These are phyloP conservation scores for Solanum pennellii DNA, from an alignment of 257 asterid genomes.

Conservation along the genomic window DNA sequence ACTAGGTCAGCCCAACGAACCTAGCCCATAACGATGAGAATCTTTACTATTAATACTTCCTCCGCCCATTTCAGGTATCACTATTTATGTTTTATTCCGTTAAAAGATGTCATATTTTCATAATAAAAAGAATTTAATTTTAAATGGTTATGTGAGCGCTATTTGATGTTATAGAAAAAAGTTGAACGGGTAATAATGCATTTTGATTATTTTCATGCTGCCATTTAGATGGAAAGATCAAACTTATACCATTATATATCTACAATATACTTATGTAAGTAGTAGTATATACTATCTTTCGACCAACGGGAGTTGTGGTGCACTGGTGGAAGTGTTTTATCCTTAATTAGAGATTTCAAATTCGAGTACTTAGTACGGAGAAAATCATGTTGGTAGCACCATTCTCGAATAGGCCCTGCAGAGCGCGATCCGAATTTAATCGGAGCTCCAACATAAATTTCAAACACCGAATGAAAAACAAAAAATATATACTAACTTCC, in stretches of 20 bases:
- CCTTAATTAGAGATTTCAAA: rapidly evolving
- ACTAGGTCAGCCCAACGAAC: no score
- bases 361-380: not conserved
- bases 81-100: not conserved
- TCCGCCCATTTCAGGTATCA: no score
- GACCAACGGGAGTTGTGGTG: no score
- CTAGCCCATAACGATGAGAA: no score
- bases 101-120: not conserved
- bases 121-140: no score
- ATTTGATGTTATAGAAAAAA: no score
- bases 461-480: no score
- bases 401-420: not conserved
- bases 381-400: not conserved
- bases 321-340: rapidly evolving
- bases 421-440: not conserved
- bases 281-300: not conserved
- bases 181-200: no score
- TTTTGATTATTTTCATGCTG: conserved; percentile 19
- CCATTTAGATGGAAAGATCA: conserved; percentile 55
- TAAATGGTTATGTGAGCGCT: not conserved
- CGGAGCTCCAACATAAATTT: rapidly evolving
- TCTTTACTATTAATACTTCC: not conserved
- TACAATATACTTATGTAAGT: conserved; percentile 53
- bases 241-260: conserved; percentile 53
- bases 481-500: not conserved